Conservation (phyloP, 345 rosid species). For the Arabidopsis thaliana region TAIR10.1 NC_003076.8:11269501-11270000, state of each 20-base stretch:
- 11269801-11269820: not conserved
- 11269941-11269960: not conserved
- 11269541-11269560: no score
- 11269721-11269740: not conserved
- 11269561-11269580: no score
- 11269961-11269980: not conserved
- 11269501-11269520: not conserved
- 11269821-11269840: not conserved
- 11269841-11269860: slow-evolving; percentile 5
- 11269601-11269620: no score
- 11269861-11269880: not conserved
- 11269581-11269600: no score
- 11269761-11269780: not conserved
- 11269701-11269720: not conserved
- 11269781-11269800: not conserved
- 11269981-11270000: not conserved
- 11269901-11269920: not conserved
- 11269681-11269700: no score
- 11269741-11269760: not conserved
- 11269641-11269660: no score
- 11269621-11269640: no score
- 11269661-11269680: no score
- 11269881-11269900: not conserved
- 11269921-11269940: not conserved
- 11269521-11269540: not conserved